Conservation (phyloP, 2,329 filamentous ascomycete genomes). For the Verticillium longisporum region DNA sequence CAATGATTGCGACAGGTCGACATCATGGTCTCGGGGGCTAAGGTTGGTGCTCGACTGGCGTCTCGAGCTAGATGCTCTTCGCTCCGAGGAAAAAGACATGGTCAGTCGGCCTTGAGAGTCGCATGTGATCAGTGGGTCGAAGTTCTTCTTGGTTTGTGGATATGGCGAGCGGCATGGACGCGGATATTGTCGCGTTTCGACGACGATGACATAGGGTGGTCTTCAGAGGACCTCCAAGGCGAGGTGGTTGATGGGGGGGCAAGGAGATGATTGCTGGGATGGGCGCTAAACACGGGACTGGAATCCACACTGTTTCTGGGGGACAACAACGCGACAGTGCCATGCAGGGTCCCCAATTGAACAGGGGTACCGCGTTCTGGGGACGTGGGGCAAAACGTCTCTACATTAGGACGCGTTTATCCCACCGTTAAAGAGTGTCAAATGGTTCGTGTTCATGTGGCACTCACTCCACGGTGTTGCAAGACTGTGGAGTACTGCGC, state of each 20-base stretch:
- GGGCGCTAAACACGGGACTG: not conserved
- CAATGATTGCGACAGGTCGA: slow-evolving; percentile 32
- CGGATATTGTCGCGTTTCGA: not conserved
- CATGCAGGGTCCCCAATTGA: not conserved
- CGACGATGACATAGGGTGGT: no score
- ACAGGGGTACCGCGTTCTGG: not conserved
- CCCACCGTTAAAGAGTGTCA: not conserved
- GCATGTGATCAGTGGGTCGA: slow-evolving; percentile 1
- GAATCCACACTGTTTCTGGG: not conserved
- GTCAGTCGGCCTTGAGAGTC: not conserved
- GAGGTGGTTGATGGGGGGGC: not conserved
- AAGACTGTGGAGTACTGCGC: no score
- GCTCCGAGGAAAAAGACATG: slow-evolving; percentile 19
- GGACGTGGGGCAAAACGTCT: not conserved
- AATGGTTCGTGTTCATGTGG: not conserved
- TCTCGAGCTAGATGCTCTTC: slow-evolving; percentile 19
- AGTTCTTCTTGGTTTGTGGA: not conserved
- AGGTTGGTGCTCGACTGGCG: slow-evolving; percentile 22
- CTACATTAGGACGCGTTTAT: no score
- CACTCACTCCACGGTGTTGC: no score
- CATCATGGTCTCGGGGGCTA: slow-evolving; percentile 20
- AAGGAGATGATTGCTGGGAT: not conserved
- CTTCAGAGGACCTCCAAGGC: no score
- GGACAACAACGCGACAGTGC: not conserved
- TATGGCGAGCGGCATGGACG: not conserved